A percentile compares a stretch with the other conserved stretches of the same genome.
These are phyloP conservation scores for Candida cerambycidarum DNA, from an alignment of 805 yeast genomes.

Conservation along the genomic window DNA sequence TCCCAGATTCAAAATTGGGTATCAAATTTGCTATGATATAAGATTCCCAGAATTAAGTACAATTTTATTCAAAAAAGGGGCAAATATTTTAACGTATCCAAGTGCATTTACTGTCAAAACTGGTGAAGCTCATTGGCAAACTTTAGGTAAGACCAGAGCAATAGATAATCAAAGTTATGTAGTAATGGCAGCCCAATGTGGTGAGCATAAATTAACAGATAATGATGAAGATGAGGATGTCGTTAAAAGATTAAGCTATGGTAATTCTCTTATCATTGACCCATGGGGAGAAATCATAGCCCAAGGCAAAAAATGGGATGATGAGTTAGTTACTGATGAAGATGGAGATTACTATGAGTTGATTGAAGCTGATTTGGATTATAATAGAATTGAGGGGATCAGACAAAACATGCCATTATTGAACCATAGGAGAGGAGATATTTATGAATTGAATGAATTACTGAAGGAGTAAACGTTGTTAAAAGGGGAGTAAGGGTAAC, in stretches of 20 bases:
- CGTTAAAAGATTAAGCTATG: constrained; percentile 68
- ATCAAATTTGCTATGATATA: constrained; percentile 81
- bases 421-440: constrained; percentile 56
- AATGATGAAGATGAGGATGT: constrained; percentile 15
- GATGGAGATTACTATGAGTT: constrained; percentile 42
- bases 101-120: constrained; percentile 92
- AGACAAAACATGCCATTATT: constrained; percentile 76
- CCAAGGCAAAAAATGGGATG: constrained; percentile 35
- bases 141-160: constrained; percentile 79
- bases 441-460: constrained; percentile 3
- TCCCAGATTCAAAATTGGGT: constrained; percentile 50
- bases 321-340: constrained; percentile 18
- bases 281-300: constrained; percentile 88
- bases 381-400: constrained; percentile 45
- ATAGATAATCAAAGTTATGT: constrained; percentile 86
- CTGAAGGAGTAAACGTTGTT: too few species aligned
- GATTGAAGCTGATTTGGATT: constrained; percentile 67
- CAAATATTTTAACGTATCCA: constrained; percentile 77
- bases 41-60: constrained; percentile 82
- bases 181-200: constrained; percentile 86
- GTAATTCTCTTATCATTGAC: constrained; percentile 82
- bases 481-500: too few species aligned
- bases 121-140: constrained; percentile 88
- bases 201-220: constrained; percentile 59
- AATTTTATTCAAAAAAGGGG: constrained; percentile 64